These are phyloP conservation scores for Rhododendron vialii DNA, from an alignment of 148 eudicot species.

Conservation along the genomic window DNA sequence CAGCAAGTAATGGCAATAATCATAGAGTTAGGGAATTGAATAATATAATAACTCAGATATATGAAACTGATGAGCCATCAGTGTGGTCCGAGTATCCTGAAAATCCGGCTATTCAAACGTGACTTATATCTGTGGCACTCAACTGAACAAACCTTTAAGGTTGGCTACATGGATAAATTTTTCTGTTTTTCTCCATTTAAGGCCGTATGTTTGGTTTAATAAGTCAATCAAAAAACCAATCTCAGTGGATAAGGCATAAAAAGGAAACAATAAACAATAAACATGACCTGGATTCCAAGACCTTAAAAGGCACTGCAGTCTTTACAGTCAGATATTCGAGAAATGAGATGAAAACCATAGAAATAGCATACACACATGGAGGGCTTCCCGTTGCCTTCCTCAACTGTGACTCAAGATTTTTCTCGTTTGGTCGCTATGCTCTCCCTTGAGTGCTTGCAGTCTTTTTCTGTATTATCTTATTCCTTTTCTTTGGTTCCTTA, in stretches of 20 bases:
- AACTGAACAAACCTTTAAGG: neutral
- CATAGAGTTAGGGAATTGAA: neutral
- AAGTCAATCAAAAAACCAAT: neutral
- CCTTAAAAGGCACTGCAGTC: neutral
- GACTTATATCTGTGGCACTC: neutral
- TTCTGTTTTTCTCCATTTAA: neutral
- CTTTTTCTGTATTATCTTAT: neutral
- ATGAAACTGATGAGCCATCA: neutral
- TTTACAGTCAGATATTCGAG: neutral
- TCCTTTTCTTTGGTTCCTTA: neutral
- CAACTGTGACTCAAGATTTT: neutral
- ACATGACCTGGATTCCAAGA: neutral
- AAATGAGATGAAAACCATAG: neutral
- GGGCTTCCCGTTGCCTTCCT: neutral
- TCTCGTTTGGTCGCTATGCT: neutral
- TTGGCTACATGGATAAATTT: neutral
- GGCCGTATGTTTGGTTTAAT: neutral
- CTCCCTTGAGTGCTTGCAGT: neutral
- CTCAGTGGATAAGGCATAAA: neutral
- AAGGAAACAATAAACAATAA: neutral
- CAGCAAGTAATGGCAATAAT: neutral
- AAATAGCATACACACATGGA: neutral
- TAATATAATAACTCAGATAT: no score
- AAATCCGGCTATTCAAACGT: neutral
- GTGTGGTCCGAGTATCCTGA: neutral